phyloP scores from a whole-genome alignment of 495 filamentous ascomycete species.

The Terfezia claveryi region DNA sequence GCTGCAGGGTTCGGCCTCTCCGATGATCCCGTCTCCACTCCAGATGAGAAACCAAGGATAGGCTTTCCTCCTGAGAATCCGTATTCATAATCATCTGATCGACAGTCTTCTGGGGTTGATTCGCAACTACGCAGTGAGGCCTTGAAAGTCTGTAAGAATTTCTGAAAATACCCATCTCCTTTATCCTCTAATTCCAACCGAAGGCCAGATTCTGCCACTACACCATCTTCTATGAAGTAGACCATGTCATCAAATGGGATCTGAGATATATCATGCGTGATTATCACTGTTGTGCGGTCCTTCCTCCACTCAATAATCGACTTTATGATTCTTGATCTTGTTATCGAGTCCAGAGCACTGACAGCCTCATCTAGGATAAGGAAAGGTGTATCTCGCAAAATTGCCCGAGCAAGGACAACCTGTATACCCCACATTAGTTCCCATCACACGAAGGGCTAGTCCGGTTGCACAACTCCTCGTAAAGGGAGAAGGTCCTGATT shows the following conservation, averaged over 20 bases:
- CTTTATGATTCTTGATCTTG: slow-evolving; percentile 45
- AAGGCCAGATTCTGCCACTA: slow-evolving; percentile 44
- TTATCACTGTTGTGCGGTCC: slow-evolving; percentile 69
- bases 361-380: slow-evolving; percentile 82
- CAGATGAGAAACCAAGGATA: too few species aligned
- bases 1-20: too few species aligned
- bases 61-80: too few species aligned
- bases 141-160: neutral
- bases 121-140: too few species aligned
- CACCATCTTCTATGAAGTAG: slow-evolving; percentile 56
- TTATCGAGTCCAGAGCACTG: slow-evolving; percentile 53
- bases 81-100: too few species aligned
- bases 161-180: neutral
- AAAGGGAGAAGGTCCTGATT: neutral
- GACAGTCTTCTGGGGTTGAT: too few species aligned
- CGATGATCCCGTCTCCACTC: too few species aligned
- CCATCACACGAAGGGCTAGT: too few species aligned
- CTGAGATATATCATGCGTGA: slow-evolving; percentile 76
- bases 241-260: slow-evolving; percentile 55
- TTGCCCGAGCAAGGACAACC: slow-evolving; percentile 46
- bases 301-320: slow-evolving; percentile 49
- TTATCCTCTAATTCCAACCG: slow-evolving; percentile 25
- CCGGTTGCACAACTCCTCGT: too few species aligned
- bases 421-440: neutral
- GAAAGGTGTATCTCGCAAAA: slow-evolving; percentile 56